Conservation (phyloP, 306 rosid species). For the Ceratonia siliqua region DNA sequence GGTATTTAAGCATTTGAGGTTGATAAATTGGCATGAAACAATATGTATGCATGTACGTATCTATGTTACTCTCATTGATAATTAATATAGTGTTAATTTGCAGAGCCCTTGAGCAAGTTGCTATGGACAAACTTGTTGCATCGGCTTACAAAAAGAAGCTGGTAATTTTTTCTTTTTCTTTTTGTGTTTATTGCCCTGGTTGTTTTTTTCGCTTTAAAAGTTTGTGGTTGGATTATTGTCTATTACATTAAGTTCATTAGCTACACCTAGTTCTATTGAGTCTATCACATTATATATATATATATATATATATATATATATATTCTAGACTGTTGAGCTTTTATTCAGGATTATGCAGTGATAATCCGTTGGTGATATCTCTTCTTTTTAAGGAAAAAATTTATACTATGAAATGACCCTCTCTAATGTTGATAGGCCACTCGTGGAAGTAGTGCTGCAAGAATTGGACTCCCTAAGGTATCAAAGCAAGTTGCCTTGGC, state of each 20-base stretch:
- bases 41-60: neutral
- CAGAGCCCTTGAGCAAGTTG: conserved; percentile 78
- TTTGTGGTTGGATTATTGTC: conserved; percentile 5
- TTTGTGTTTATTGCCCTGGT: neutral
- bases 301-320: too few relatives aligned
- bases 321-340: neutral
- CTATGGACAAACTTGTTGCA: conserved; percentile 82
- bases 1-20: conserved; percentile 16
- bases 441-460: conserved; percentile 73
- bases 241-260: too few relatives aligned
- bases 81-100: conserved; percentile 30
- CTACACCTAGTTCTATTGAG: too few relatives aligned
- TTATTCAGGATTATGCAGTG: conserved; percentile 20
- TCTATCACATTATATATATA: too few relatives aligned
- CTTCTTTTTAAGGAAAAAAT: neutral
- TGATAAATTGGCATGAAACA: conserved; percentile 6
- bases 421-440: conserved; percentile 69
- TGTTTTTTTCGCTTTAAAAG: conserved; percentile 6
- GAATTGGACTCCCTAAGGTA: conserved; percentile 68
- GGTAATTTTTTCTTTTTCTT: conserved; percentile 47
- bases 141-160: conserved; percentile 75
- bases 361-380: neutral
- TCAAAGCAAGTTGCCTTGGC: conserved; percentile 67
- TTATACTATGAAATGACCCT: conserved; percentile 23
- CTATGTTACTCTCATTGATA: conserved; percentile 27